Evolutionary conservation across 495 filamentous ascomycete species (phyloP), one percentile per base, ranked within the genome.

Genomic region (Jackrogersella minutella): DNA sequence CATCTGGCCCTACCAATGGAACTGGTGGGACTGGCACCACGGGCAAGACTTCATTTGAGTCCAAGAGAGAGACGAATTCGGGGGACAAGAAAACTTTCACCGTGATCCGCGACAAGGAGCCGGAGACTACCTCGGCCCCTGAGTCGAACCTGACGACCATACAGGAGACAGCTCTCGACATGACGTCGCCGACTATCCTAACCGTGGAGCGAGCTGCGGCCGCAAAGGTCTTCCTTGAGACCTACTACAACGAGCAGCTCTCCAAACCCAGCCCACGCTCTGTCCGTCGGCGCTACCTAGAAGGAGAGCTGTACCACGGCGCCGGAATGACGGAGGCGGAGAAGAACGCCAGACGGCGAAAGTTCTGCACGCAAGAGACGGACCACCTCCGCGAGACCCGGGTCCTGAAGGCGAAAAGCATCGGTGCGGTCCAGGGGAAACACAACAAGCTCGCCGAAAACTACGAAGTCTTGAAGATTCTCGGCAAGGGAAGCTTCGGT

Each of bases 401-500:
- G 17, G 85, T 84, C 5, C 74, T 94, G 69, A 92, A 91, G 67
- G 82, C 84, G 6, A 85, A 79, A 36, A 84, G 85, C 17, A 78
- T 85, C 36, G 71, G 67, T 10, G 65, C 64, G 2, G 49, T 71
- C 1, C 69, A 63, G 9, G 41, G 67, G 8, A 69, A 68, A 40
- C 51, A 71, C 22, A 54, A 63, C 24, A 56, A 69, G 31, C 70
- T 68, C 5, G 73, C 70, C 11, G 74, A 85, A 2, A 88, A 87
- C n/a, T 97, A 91, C 66, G 91, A 97, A 65, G 78, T 87, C 14
- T 78, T 97, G 34, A 90, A 90, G 66, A 80, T 93, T n/a, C 83
- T 98, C n/a, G 94, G 94, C 0, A 96, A 93, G 74, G 94, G 94
- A 11, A 97, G 93, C 69, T 98, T 97, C 78, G 94, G 94, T 1